Base-by-base conservation (phyloP, 2,329 filamentous ascomycete genomes). In the Colletotrichum nymphaeae region DNA sequence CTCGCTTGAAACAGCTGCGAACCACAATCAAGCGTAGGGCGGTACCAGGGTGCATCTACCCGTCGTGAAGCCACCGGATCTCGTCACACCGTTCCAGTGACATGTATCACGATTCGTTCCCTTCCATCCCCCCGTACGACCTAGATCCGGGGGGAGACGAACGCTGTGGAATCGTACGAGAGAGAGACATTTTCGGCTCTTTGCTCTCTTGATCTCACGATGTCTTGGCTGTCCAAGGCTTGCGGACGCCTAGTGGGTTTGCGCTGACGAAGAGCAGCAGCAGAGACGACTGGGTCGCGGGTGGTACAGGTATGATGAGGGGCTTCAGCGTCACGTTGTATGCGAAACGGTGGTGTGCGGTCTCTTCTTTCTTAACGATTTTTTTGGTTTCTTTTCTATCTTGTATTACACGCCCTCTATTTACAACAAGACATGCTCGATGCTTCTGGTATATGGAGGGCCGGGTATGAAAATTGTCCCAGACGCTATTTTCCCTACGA, bases 1-100 rank as follows among this genome's bases (percentile, higher is more conserved):
- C 37, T 49, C 42, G 16, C 19, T 49, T 2, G 42, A 22, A n/a
- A n/a, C 42, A 19, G 6, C 37, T 49, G 42, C 42, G 19, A 46
- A 49, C 42, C 42, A 7, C 42, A 19, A 22, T 8, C 19, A 7
- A 3, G 19, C 42, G 16, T 42, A 42, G 16, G 16, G 37, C 6
- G 37, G 37, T 8, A 19, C 19, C 42, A n/a, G 42, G 42, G 42
- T 49, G 42, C 42, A 49, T 9, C 16, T 22, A 49, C 16, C 42
- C 42, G 42, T 49, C 42, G 42, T 49, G 37, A 49, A 22, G 19
- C 68, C 63, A 63, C 46, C 55, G 53, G 52, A 67, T 71, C 56
- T 60, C n/a, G 30, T 63, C 65, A 77, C 65, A 77, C 77, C 75
- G 75, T 42, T 42, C 37, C 42, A 11, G 42, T 5, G 19, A 19